Evolutionary conservation across 805 yeast genomes (phyloP).

Genomic region (Metschnikowia noctiluminum): DNA sequence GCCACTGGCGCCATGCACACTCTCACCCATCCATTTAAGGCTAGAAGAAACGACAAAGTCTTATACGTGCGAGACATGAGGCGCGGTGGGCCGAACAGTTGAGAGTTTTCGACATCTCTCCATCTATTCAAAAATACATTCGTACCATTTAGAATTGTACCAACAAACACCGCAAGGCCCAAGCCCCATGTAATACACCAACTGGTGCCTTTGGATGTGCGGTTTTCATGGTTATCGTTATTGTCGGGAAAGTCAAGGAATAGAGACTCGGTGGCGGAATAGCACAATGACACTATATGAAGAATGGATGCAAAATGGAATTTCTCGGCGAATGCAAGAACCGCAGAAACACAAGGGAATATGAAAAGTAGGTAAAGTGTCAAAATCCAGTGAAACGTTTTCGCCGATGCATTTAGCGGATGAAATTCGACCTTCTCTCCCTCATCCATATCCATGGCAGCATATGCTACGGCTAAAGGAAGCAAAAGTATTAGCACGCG

Average conservation of each 20-base stretch:
- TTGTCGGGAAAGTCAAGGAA: conserved; percentile 61
- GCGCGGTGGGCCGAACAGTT: conserved; percentile 9
- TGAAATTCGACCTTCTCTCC: conserved; percentile 35
- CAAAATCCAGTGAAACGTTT: conserved; percentile 63
- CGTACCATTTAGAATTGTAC: conserved; percentile 54
- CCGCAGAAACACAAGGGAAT: conserved; percentile 54
- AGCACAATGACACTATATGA: conserved; percentile 23
- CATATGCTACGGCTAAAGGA: not conserved
- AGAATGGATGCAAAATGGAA: conserved; percentile 25
- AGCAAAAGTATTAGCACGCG: conserved; percentile 1
- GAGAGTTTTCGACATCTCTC: conserved; percentile 5
- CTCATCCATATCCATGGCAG: conserved; percentile 26
- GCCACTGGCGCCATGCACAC: conserved; percentile 80
- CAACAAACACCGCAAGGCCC: conserved; percentile 49
- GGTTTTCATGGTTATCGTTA: conserved; percentile 59
- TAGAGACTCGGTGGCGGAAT: conserved; percentile 54
- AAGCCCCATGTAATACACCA: conserved; percentile 54
- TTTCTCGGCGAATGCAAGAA: conserved; percentile 52
- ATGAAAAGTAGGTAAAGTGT: conserved; percentile 47
- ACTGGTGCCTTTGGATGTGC: conserved; percentile 65
- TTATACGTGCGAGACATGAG: conserved; percentile 31
- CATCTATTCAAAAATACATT: conserved; percentile 35
- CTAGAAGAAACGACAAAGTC: conserved; percentile 43
- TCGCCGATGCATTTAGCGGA: conserved; percentile 47
- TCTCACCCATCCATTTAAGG: conserved; percentile 72